Conservation (phyloP, 352 stramenopile species). For the Pythium utonaiense region DNA sequence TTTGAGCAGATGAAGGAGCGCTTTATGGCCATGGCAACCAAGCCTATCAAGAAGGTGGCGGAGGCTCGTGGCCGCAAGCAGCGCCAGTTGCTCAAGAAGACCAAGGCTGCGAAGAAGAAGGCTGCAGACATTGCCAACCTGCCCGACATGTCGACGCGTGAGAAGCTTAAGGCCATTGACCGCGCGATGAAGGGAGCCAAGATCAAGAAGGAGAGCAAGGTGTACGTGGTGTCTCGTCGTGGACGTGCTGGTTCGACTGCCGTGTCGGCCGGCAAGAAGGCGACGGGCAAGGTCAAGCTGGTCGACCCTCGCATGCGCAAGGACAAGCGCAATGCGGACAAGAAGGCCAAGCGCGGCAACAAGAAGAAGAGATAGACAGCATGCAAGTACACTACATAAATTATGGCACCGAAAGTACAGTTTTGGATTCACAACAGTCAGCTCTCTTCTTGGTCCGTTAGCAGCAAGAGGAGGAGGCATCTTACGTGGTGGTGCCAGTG, state of each 20-base stretch:
- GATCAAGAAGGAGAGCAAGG: conserved; percentile 91
- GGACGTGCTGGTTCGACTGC: conserved; percentile 49
- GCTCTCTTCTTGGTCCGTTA: too few relatives aligned
- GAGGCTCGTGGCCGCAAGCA: conserved; percentile 97
- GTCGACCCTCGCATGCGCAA: conserved; percentile 98
- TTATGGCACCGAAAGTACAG: conserved; percentile 39
- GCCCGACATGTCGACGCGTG: conserved; percentile 95
- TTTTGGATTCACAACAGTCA: too few relatives aligned
- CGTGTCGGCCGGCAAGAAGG: conserved; percentile 71
- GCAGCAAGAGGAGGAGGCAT: too few relatives aligned
- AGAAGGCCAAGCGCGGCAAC: conserved; percentile 77
- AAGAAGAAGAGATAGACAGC: conserved; percentile 83
- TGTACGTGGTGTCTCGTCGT: conserved; percentile 94
- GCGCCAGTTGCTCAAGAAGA: conserved; percentile 90
- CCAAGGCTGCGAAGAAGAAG: conserved; percentile 97
- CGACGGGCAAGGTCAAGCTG: conserved; percentile 91
- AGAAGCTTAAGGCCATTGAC: conserved; percentile 98
- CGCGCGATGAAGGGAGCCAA: conserved; percentile 94
- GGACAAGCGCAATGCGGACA: conserved; percentile 90
- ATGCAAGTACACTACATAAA: conserved; percentile 36
- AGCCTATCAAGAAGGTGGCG: conserved; percentile 99
- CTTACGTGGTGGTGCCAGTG: too few relatives aligned
- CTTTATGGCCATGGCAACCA: conserved; percentile 95
- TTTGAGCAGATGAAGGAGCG: conserved; percentile 97
- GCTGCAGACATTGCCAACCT: conserved; percentile 94